phyloP scores from a whole-genome alignment of 1,284 basidiomycete species.

The Ceratobasidium sp. region DNA sequence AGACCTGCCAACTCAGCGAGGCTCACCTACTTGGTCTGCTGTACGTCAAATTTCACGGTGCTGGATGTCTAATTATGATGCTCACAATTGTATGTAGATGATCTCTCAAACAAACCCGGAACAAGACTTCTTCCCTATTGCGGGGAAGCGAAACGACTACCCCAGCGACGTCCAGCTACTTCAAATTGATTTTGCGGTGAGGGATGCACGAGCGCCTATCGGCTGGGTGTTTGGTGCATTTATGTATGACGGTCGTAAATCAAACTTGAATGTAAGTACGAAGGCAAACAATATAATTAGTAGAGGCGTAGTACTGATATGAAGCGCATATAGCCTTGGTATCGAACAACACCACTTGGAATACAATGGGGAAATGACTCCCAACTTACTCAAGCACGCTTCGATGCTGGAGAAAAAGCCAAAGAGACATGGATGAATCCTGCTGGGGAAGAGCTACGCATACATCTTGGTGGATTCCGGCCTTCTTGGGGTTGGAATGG shows the following conservation, averaged over 20 bases:
- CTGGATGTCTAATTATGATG: not conserved
- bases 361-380: constrained; percentile 47
- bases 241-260: constrained; percentile 38
- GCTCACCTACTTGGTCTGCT: constrained; percentile 39
- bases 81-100: constrained; percentile 3
- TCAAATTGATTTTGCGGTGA: constrained; percentile 43
- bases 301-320: not conserved
- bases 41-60: not conserved
- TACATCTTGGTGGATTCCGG: constrained; percentile 11
- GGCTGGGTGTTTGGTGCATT: constrained; percentile 47
- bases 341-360: constrained; percentile 37
- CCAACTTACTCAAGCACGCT: constrained; percentile 33
- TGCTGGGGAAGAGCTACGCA: constrained; percentile 27
- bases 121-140: constrained; percentile 19
- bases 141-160: constrained; percentile 32
- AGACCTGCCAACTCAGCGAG: constrained; percentile 33
- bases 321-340: constrained; percentile 38
- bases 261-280: constrained; percentile 1
- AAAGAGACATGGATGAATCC: constrained; percentile 46
- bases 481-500: constrained; percentile 48
- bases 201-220: constrained; percentile 42
- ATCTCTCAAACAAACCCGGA: constrained; percentile 33
- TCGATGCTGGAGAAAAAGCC: constrained; percentile 29
- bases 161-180: constrained; percentile 39
- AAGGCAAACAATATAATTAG: too few relatives aligned